Conservation (phyloP, 768 basidiomycete genomes). For the Psilocybe azurescens region DNA sequence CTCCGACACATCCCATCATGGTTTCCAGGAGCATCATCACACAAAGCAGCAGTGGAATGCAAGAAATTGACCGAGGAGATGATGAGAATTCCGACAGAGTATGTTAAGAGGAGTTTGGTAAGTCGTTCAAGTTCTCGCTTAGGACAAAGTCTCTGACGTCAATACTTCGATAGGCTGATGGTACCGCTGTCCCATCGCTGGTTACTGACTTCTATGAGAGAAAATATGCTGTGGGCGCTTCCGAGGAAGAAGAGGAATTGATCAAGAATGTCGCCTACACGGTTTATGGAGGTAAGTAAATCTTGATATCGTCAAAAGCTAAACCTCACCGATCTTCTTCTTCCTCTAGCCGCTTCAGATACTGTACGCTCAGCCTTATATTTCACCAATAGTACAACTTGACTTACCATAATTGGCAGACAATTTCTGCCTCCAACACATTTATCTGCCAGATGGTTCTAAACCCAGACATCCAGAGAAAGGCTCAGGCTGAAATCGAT, state of each 20-base stretch:
- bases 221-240: background rate
- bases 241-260: constrained; percentile 11
- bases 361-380: constrained; percentile 14
- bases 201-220: constrained; percentile 18
- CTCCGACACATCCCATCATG: constrained; percentile 22
- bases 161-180: constrained; percentile 5
- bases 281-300: constrained; percentile 17
- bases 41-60: constrained; percentile 23
- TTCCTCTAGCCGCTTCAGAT: constrained; percentile 17
- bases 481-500: constrained; percentile 41
- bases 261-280: constrained; percentile 16
- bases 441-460: constrained; percentile 35
- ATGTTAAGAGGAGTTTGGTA: constrained; percentile 12
- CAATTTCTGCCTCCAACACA: constrained; percentile 15
- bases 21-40: constrained; percentile 21
- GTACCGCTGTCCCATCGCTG: constrained; percentile 13
- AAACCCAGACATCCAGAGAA: constrained; percentile 35
- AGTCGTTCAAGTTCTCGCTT: background rate
- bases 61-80: constrained; percentile 15
- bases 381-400: background rate
- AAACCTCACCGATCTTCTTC: too few species aligned
- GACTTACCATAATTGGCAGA: constrained; percentile 5
- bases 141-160: background rate
- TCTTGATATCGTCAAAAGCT: background rate
- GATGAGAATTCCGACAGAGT: constrained; percentile 16